These are phyloP conservation scores for Aspergillus fumigatus DNA, from an alignment of 2,329 filamentous ascomycete species.

Conservation along the genomic window DNA sequence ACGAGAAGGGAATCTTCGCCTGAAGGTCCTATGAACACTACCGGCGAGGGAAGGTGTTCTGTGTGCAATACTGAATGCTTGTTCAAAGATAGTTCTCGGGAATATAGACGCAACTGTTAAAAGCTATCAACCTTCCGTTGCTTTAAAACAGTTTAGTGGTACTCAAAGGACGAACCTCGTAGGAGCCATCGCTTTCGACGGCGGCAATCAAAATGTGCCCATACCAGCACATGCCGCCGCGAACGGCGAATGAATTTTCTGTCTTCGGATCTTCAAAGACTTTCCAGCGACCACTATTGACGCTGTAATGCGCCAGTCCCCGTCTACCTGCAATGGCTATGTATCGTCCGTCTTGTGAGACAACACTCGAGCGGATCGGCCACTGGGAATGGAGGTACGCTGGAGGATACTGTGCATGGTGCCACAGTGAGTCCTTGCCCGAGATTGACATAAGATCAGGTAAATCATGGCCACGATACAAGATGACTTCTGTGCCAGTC, in stretches of 20 bases:
- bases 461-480: constrained; percentile 90
- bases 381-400: constrained; percentile 86
- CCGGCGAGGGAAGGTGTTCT: constrained; percentile 74
- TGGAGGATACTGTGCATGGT: constrained; percentile 79
- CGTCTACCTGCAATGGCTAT: constrained; percentile 91
- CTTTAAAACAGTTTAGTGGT: background rate
- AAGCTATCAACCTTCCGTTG: constrained; percentile 12
- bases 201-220: constrained; percentile 91
- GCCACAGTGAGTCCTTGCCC: constrained; percentile 90
- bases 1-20: constrained; percentile 93
- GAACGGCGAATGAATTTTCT: constrained; percentile 87
- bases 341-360: constrained; percentile 89
- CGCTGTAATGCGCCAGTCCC: constrained; percentile 91
- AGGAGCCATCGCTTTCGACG: constrained; percentile 77
- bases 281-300: constrained; percentile 92
- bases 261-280: constrained; percentile 75
- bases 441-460: constrained; percentile 88
- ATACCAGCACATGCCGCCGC: constrained; percentile 98
- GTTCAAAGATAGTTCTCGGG: constrained; percentile 75
- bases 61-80: constrained; percentile 67
- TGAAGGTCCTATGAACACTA: constrained; percentile 84
- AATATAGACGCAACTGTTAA: constrained; percentile 74
- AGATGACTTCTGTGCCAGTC: constrained; percentile 80
- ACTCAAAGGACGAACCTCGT: constrained; percentile 52
- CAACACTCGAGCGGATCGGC: constrained; percentile 82